These are phyloP conservation scores for Tricholoma bakamatsutake DNA, from an alignment of 768 basidiomycete genomes.

Conservation along the genomic window DNA sequence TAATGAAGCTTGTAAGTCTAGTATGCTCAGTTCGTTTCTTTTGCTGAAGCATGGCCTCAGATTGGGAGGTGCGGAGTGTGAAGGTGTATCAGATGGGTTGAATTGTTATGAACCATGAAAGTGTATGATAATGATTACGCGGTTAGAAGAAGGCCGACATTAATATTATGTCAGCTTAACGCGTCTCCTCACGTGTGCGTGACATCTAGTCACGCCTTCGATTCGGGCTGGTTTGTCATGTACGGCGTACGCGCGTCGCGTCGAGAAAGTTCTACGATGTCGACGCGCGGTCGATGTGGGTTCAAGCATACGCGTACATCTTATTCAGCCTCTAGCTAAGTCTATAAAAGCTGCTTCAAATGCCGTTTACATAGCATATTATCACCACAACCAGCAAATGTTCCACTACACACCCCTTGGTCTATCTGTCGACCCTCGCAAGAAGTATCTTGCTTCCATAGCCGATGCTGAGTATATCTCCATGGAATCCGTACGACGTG, in stretches of 20 bases:
- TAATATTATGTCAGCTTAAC: too few relatives aligned
- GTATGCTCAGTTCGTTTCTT: background rate
- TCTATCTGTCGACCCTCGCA: conserved; percentile 17
- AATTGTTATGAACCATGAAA: background rate
- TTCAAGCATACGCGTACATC: conserved; percentile 15
- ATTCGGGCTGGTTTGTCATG: background rate
- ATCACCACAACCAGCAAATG: conserved; percentile 7
- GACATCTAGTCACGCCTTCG: background rate
- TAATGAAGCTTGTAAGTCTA: conserved; percentile 67
- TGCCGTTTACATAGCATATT: background rate
- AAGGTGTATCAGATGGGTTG: conserved; percentile 52
- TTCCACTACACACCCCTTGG: conserved; percentile 10
- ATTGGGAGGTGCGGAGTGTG: conserved; percentile 78
- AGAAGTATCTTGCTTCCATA: conserved; percentile 31
- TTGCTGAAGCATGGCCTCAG: conserved; percentile 29
- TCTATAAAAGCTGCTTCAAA: conserved; percentile 15
- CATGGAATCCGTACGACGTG: conserved; percentile 24
- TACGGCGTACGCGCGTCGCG: background rate
- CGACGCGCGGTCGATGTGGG: conserved; percentile 12
- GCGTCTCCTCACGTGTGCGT: too few relatives aligned
- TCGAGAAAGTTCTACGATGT: conserved; percentile 11
- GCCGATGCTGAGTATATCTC: conserved; percentile 33
- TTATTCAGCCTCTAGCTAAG: background rate
- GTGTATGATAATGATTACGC: too few relatives aligned
- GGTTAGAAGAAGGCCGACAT: too few relatives aligned